phyloP scores from a whole-genome alignment of 768 basidiomycete genomes.

The Mycena chlorophos region DNA sequence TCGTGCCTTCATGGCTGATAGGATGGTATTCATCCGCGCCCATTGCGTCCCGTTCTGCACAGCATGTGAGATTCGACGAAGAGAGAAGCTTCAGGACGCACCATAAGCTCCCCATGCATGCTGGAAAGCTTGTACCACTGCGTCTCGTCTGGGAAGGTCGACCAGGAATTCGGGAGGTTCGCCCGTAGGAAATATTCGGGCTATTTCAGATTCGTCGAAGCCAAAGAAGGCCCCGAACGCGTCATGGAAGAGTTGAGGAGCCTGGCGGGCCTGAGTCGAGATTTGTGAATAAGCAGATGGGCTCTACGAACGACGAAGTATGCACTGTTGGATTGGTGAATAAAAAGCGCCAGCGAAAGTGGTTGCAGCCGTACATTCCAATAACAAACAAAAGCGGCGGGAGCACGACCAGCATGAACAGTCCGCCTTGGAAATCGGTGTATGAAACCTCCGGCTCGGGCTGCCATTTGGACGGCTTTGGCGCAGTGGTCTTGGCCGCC shows the following conservation, averaged over 20 bases:
- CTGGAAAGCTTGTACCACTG: slow-evolving; percentile 80
- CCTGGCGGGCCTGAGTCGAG: not conserved
- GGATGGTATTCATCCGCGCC: slow-evolving; percentile 94
- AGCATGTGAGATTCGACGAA: slow-evolving; percentile 16
- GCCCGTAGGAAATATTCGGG: not conserved
- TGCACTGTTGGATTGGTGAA: no score
- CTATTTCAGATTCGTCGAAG: slow-evolving; percentile 8
- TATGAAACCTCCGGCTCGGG: not conserved
- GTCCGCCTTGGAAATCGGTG: not conserved
- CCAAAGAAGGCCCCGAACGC: slow-evolving; percentile 15
- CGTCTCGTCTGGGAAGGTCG: slow-evolving; percentile 65
- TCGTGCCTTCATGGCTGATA: slow-evolving; percentile 67
- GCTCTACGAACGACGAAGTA: no score
- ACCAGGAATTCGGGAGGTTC: slow-evolving; percentile 35
- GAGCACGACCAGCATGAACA: not conserved
- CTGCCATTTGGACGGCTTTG: not conserved
- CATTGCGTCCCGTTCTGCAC: slow-evolving; percentile 82
- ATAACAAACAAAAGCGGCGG: not conserved
- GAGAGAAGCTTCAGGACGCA: slow-evolving; percentile 32
- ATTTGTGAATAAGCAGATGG: no score
- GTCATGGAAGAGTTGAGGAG: slow-evolving; percentile 15
- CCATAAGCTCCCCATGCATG: slow-evolving; percentile 88
- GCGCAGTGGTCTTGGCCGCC: slow-evolving; percentile 1
- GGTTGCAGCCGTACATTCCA: not conserved
- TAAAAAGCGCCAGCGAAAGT: no score